Evolutionary conservation across 371 early-diverging fungal genomes (phyloP).

Genomic region (Actinomortierella ambigua): DNA sequence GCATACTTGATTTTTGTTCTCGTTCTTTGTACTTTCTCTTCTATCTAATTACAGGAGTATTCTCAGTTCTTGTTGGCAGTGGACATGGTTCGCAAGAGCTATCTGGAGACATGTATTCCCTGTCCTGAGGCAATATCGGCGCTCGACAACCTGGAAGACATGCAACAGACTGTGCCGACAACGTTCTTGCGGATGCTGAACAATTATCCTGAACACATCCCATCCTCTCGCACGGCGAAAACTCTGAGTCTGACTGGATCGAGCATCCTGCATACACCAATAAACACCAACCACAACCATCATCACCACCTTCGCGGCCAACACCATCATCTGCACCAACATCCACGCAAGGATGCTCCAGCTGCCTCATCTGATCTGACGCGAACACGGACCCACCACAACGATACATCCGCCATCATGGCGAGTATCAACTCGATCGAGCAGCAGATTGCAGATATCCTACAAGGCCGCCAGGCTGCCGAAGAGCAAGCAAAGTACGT

Average conservation of each 20-base stretch:
- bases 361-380: too few species aligned
- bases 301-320: too few species aligned
- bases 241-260: too few species aligned
- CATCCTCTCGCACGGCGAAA: too few species aligned
- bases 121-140: conserved; percentile 34
- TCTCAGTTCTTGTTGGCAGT: conserved; percentile 21
- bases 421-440: conserved; percentile 6
- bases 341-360: too few species aligned
- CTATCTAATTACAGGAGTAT: conserved; percentile 14
- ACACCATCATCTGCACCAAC: too few species aligned
- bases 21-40: not conserved
- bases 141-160: conserved; percentile 27
- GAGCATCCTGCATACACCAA: too few species aligned
- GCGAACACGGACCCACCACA: too few species aligned
- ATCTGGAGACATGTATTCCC: conserved; percentile 30
- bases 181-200: conserved; percentile 19
- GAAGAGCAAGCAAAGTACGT: too few species aligned
- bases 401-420: too few species aligned
- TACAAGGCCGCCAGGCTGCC: conserved; percentile 1
- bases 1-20: not conserved
- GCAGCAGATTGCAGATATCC: conserved; percentile 37
- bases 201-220: too few species aligned
- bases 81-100: conserved; percentile 27
- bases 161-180: conserved; percentile 25
- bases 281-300: too few species aligned